Evolutionary conservation across 2,329 filamentous ascomycete genomes (phyloP).

Genomic region (Cadophora luteo-olivacea): DNA sequence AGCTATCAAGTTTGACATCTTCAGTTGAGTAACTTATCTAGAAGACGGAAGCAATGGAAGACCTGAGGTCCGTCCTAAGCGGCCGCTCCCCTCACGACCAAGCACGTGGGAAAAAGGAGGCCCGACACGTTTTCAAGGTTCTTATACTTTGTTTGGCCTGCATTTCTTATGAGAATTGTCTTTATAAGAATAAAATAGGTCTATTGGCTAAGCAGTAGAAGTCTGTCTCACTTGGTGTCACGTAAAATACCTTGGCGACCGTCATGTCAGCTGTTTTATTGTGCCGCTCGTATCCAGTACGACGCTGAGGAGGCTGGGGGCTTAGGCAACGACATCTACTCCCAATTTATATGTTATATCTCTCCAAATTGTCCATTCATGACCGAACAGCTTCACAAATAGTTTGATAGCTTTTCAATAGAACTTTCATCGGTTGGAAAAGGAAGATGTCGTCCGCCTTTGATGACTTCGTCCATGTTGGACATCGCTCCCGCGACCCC

Average conservation of each 20-base stretch:
- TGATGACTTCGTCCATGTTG: slow-evolving; percentile 38
- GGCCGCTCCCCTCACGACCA: too few species aligned
- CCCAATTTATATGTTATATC: background rate
- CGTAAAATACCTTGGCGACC: slow-evolving; percentile 16
- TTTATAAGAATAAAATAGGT: background rate
- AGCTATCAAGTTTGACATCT: too few species aligned
- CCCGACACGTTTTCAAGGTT: too few species aligned
- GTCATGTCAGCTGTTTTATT: slow-evolving; percentile 10
- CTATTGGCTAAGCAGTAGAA: background rate
- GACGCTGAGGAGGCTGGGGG: slow-evolving; percentile 19
- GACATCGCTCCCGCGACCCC: slow-evolving; percentile 13
- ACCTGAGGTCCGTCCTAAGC: too few species aligned
- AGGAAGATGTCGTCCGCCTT: slow-evolving; percentile 28
- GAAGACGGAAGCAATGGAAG: too few species aligned
- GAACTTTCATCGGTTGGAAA: background rate
- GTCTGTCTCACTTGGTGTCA: background rate
- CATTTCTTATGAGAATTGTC: background rate
- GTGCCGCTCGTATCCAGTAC: slow-evolving; percentile 20
- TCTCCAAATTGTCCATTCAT: background rate
- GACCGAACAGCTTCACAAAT: background rate
- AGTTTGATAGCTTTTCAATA: slow-evolving; percentile 4
- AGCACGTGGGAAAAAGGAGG: too few species aligned
- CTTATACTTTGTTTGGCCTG: too few species aligned
- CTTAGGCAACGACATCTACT: slow-evolving; percentile 31
- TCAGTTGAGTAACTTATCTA: too few species aligned